Evolutionary conservation across 2,329 filamentous ascomycete species (phyloP).

Genomic region (Ceratocystis variospora): DNA sequence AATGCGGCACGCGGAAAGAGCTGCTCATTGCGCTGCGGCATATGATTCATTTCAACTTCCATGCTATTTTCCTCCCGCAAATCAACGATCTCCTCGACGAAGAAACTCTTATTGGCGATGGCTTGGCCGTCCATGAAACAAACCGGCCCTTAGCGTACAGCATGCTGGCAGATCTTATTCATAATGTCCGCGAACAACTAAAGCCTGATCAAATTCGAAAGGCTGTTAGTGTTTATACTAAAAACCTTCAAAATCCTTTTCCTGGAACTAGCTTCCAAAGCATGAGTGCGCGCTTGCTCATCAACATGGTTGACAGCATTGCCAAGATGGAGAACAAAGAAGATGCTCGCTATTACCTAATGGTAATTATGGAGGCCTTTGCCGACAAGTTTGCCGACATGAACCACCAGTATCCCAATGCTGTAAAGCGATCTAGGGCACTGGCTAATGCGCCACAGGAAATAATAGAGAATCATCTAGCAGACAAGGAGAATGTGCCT

Average conservation of each 20-base stretch:
- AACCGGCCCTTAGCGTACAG: conserved; percentile 93
- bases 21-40: conserved; percentile 91
- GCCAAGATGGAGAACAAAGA: conserved; percentile 85
- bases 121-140: conserved; percentile 89
- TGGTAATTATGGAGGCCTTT: conserved; percentile 96
- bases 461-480: conserved; percentile 69
- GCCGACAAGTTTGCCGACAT: conserved; percentile 96
- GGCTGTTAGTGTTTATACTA: conserved; percentile 94
- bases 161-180: conserved; percentile 95
- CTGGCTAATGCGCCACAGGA: conserved; percentile 39
- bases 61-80: conserved; percentile 84
- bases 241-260: conserved; percentile 87
- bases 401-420: conserved; percentile 92
- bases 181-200: conserved; percentile 86
- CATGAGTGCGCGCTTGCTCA: conserved; percentile 91
- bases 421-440: conserved; percentile 71
- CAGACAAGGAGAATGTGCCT: conserved; percentile 64
- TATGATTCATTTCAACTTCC: conserved; percentile 98
- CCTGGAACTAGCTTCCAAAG: conserved; percentile 98
- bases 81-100: conserved; percentile 94
- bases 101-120: conserved; percentile 85
- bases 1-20: conserved; percentile 86
- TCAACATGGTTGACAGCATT: conserved; percentile 98
- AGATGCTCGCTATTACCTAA: conserved; percentile 85
- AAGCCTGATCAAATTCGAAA: conserved; percentile 82